phyloP scores from a whole-genome alignment of 495 filamentous ascomycete genomes.

The Elaphomyces granulatus region DNA sequence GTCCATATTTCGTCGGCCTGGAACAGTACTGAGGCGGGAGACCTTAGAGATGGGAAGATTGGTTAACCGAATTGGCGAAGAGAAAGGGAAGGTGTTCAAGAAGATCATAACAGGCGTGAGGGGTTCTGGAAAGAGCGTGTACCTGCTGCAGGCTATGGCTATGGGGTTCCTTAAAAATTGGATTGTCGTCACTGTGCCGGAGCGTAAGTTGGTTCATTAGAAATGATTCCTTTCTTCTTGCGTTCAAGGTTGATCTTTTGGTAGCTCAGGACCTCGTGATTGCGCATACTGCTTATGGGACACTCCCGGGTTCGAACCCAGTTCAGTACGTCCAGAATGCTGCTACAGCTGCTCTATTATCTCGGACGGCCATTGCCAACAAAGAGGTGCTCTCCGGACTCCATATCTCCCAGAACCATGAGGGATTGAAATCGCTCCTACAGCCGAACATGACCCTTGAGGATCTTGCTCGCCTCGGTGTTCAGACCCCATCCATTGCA shows the following conservation, averaged over 20 bases:
- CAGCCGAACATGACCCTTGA: slow-evolving; percentile 48
- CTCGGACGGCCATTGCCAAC: slow-evolving; percentile 59
- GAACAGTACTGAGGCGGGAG: slow-evolving; percentile 58
- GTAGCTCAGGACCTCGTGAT: slow-evolving; percentile 69
- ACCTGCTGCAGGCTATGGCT: slow-evolving; percentile 72
- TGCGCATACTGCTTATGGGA: slow-evolving; percentile 63
- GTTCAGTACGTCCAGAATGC: slow-evolving; percentile 60
- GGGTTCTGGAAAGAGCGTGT: slow-evolving; percentile 68
- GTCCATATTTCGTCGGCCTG: slow-evolving; percentile 70
- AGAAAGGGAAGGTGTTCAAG: slow-evolving; percentile 44
- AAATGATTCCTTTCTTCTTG: slow-evolving; percentile 4
- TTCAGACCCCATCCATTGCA: slow-evolving; percentile 57
- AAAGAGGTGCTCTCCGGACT: slow-evolving; percentile 43
- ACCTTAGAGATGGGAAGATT: slow-evolving; percentile 52
- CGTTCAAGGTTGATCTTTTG: slow-evolving; percentile 3
- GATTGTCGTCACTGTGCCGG: slow-evolving; percentile 84
- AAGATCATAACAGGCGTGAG: slow-evolving; percentile 58
- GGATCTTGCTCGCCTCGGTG: slow-evolving; percentile 52
- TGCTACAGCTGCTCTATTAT: slow-evolving; percentile 58
- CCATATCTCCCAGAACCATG: slow-evolving; percentile 43
- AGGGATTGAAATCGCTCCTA: slow-evolving; percentile 38
- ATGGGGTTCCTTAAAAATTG: slow-evolving; percentile 72
- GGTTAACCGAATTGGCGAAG: slow-evolving; percentile 29
- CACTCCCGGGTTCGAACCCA: slow-evolving; percentile 42
- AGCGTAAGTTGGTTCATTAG: slow-evolving; percentile 44